A percentile compares a stretch with the other conserved stretches of the same genome.
phyloP scores from a whole-genome alignment of 1,139 yeast genomes.

The Scheffersomyces segobiensis region DNA sequence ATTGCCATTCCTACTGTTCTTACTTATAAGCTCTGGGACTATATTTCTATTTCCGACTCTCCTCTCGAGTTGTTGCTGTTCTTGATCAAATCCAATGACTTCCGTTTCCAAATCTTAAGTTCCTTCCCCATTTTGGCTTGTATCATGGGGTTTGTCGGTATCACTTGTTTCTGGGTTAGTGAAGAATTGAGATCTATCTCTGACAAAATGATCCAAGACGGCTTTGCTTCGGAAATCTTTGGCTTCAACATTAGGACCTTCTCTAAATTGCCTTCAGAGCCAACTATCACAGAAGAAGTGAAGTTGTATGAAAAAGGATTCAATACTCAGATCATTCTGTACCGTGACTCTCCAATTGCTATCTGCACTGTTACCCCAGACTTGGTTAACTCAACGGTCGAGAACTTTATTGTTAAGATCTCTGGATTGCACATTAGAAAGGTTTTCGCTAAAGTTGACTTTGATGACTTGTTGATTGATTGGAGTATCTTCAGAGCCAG shows the following conservation, averaged over 20 bases:
- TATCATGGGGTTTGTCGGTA: slow-evolving; percentile 25
- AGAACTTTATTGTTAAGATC: slow-evolving; percentile 47
- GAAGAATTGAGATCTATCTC: slow-evolving; percentile 51
- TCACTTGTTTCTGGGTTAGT: slow-evolving; percentile 35
- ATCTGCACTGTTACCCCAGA: slow-evolving; percentile 45
- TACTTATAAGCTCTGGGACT: slow-evolving; percentile 35
- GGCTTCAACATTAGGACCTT: slow-evolving; percentile 55
- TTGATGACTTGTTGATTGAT: slow-evolving; percentile 58
- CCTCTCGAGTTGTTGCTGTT: slow-evolving; percentile 33
- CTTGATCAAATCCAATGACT: slow-evolving; percentile 23
- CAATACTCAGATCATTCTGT: slow-evolving; percentile 56
- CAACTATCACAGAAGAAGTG: slow-evolving; percentile 21
- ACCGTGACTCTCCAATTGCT: slow-evolving; percentile 71
- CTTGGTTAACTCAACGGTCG: slow-evolving; percentile 34
- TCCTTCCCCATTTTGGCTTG: slow-evolving; percentile 29
- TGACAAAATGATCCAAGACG: slow-evolving; percentile 32
- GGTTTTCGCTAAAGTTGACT: slow-evolving; percentile 63
- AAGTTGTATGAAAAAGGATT: slow-evolving; percentile 32
- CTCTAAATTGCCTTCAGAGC: slow-evolving; percentile 29
- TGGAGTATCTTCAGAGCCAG: slow-evolving; percentile 58
- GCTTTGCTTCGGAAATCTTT: slow-evolving; percentile 45
- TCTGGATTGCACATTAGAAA: slow-evolving; percentile 63
- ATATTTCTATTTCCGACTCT: slow-evolving; percentile 35
- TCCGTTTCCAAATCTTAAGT: slow-evolving; percentile 24
- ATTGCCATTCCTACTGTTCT: slow-evolving; percentile 18